These are phyloP conservation scores for Chloroidium sp. DNA, from an alignment of 163 green algal species.

Conservation along the genomic window DNA sequence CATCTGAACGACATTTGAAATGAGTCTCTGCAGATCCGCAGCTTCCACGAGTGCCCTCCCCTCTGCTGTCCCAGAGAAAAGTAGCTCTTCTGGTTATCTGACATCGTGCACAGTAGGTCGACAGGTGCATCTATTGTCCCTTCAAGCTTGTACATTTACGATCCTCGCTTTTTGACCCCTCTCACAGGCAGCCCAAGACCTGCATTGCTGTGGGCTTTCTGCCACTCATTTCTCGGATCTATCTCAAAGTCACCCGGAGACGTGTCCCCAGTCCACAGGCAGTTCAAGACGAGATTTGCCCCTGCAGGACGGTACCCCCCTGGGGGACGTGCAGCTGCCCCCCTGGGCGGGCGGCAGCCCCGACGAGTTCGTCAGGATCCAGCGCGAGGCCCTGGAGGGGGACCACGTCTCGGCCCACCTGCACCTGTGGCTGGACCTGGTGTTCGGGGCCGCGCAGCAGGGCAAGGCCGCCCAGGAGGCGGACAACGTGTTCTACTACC, in stretches of 20 bases:
- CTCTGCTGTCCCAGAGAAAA: slow-evolving; percentile 19
- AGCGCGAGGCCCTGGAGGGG: slow-evolving; percentile 79
- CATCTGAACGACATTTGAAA: background rate
- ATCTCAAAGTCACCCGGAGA: slow-evolving; percentile 25
- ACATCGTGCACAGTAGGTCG: slow-evolving; percentile 51
- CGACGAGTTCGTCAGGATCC: slow-evolving; percentile 66
- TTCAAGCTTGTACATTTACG: slow-evolving; percentile 49
- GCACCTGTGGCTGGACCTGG: slow-evolving; percentile 95
- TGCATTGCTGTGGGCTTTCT: too few species aligned
- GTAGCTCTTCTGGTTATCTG: slow-evolving; percentile 58
- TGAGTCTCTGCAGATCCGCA: background rate
- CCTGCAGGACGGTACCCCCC: slow-evolving; percentile 46
- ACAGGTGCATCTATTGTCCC: slow-evolving; percentile 28
- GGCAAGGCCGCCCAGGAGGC: slow-evolving; percentile 66
- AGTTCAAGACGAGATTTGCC: slow-evolving; percentile 38
- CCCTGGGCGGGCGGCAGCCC: slow-evolving; percentile 65
- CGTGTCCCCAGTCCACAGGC: slow-evolving; percentile 80
- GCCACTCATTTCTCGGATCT: too few species aligned
- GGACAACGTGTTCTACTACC: slow-evolving; percentile 92
- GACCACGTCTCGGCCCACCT: slow-evolving; percentile 76
- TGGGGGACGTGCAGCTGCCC: slow-evolving; percentile 86
- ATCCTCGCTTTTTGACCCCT: slow-evolving; percentile 55
- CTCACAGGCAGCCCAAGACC: slow-evolving; percentile 35
- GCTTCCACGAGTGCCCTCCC: background rate
- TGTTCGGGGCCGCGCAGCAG: slow-evolving; percentile 86